These are phyloP conservation scores for Neurospora sp. DNA, from an alignment of 495 filamentous ascomycete species.

Conservation along the genomic window DNA sequence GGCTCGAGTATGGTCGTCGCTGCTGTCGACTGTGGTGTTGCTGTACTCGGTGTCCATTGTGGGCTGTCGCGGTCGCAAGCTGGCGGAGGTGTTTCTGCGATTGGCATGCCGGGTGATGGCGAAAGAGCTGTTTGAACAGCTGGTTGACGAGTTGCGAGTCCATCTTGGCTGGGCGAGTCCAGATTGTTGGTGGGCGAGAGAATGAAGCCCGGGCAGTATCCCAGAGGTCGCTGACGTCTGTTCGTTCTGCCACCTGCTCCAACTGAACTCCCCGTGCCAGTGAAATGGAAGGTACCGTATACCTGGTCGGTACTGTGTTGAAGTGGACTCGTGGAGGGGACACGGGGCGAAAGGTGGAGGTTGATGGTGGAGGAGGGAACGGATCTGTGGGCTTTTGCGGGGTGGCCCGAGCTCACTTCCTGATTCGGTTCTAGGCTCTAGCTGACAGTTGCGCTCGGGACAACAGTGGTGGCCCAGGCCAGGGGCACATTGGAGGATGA, in stretches of 20 bases:
- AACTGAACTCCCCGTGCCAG: background rate
- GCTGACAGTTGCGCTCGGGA: background rate
- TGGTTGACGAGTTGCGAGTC: slow-evolving; percentile 69
- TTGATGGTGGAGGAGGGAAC: background rate
- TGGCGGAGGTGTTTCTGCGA: slow-evolving; percentile 40
- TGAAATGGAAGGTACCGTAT: background rate
- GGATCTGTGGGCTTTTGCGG: background rate
- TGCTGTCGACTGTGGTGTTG: slow-evolving; percentile 15
- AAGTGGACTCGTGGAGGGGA: background rate
- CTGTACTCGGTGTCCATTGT: slow-evolving; percentile 23
- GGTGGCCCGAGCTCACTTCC: background rate
- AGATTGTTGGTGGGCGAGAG: background rate
- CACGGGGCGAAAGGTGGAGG: background rate
- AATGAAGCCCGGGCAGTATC: background rate
- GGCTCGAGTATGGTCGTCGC: slow-evolving; percentile 18
- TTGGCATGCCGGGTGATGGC: slow-evolving; percentile 62
- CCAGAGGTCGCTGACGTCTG: background rate
- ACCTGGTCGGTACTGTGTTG: background rate
- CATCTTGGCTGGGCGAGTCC: slow-evolving; percentile 42
- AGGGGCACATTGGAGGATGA: background rate
- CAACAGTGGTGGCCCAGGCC: background rate
- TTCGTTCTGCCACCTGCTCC: background rate
- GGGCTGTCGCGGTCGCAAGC: slow-evolving; percentile 27
- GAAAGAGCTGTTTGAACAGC: slow-evolving; percentile 76
- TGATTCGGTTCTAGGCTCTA: background rate